phyloP scores from a whole-genome alignment of 179 eudicot species.

The Drosera spatulata region DNA sequence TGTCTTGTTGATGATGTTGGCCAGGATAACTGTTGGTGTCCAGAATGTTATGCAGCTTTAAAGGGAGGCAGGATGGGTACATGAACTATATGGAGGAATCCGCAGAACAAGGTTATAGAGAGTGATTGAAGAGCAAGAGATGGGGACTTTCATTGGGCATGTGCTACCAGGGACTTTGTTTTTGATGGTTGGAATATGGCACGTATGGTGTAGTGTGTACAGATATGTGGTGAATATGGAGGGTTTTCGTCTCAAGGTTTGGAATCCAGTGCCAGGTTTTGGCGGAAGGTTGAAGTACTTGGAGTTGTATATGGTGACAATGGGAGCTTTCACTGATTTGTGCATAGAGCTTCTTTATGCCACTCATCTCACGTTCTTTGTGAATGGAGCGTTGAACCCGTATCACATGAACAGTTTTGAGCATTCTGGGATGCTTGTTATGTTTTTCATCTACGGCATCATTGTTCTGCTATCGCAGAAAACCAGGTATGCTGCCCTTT shows the following conservation, averaged over 20 bases:
- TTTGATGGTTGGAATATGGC: conserved; percentile 76
- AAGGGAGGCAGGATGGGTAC: no score
- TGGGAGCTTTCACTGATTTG: conserved; percentile 77
- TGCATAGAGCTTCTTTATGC: conserved; percentile 79
- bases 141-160: conserved; percentile 93
- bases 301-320: conserved; percentile 67
- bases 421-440: conserved; percentile 90
- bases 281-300: conserved; percentile 64
- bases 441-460: conserved; percentile 79
- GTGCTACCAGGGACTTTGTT: conserved; percentile 85
- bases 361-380: conserved; percentile 69
- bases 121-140: conserved; percentile 4
- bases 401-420: conserved; percentile 76
- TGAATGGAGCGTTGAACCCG: conserved; percentile 61
- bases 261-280: conserved; percentile 88
- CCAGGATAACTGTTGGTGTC: no score
- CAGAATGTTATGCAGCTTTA: no score
- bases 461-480: conserved; percentile 51
- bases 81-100: no score
- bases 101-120: no score
- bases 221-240: conserved; percentile 47
- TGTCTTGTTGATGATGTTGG: no score
- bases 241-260: conserved; percentile 47
- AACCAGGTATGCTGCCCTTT: conserved; percentile 59
- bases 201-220: conserved; percentile 63